Conservation (phyloP, 352 stramenopile genomes). For the Pythium sp. region DNA sequence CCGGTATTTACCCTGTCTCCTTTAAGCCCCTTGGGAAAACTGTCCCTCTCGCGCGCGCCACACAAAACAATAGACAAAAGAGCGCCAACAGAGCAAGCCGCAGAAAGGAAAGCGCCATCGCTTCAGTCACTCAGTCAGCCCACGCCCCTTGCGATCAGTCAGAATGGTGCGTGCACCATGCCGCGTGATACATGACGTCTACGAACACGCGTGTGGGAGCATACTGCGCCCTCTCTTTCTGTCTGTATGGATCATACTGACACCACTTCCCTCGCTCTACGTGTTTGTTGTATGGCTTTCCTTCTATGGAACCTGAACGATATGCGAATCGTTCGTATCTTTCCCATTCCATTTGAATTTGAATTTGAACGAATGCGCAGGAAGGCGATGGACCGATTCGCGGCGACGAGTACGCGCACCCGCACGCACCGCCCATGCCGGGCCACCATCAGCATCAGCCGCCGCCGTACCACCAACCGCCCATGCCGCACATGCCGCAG, state of each 20-base stretch:
- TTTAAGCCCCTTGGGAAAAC: neutral
- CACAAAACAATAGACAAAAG: neutral
- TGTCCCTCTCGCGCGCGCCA: neutral
- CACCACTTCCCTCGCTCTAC: neutral
- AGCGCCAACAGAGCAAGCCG: neutral
- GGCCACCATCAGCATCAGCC: conserved; percentile 10
- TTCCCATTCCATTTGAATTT: neutral
- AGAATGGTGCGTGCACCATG: neutral
- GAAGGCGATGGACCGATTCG: conserved; percentile 5
- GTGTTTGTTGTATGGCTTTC: neutral
- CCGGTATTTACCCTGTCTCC: too few relatives aligned
- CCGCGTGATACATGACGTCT: neutral
- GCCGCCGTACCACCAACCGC: conserved; percentile 21
- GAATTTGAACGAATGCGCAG: neutral
- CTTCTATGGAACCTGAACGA: neutral
- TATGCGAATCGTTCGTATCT: neutral
- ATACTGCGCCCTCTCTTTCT: neutral
- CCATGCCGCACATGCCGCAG: conserved; percentile 9
- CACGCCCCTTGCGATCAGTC: neutral
- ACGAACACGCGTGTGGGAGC: neutral
- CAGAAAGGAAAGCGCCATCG: neutral
- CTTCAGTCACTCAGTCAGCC: neutral
- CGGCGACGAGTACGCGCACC: conserved; percentile 7
- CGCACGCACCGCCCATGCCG: conserved; percentile 27
- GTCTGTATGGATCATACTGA: neutral